These are phyloP conservation scores for Oryza glaberrima DNA, from an alignment of 176 grass and related monocot species.

Conservation along the genomic window DNA sequence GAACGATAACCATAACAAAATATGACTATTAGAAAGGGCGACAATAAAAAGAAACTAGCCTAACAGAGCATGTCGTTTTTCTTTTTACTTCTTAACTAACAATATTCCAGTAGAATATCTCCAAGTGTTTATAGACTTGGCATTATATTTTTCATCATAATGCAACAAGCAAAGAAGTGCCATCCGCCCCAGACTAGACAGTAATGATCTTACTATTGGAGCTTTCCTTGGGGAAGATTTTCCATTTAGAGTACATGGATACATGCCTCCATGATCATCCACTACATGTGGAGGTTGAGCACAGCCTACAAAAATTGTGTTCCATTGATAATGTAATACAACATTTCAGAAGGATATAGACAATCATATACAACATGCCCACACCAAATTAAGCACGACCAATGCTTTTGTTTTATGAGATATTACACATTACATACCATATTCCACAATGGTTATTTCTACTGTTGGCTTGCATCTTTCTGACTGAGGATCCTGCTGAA, in stretches of 20 bases:
- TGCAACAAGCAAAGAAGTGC: neutral
- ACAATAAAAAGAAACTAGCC: slow-evolving; percentile 5
- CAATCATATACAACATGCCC: neutral
- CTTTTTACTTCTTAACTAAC: neutral
- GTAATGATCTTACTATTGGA: slow-evolving; percentile 35
- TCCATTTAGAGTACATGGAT: slow-evolving; percentile 1
- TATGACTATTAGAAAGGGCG: slow-evolving; percentile 12
- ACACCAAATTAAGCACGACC: neutral
- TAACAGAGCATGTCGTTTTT: neutral
- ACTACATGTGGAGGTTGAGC: neutral
- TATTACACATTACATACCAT: slow-evolving; percentile 32
- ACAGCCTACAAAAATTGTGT: slow-evolving; percentile 17
- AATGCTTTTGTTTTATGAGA: neutral
- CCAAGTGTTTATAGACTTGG: neutral
- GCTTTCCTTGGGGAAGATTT: slow-evolving; percentile 13
- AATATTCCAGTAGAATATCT: neutral
- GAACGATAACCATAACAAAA: slow-evolving; percentile 4
- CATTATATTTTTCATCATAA: neutral
- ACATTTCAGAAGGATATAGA: neutral
- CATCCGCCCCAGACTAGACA: neutral
- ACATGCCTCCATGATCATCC: neutral
- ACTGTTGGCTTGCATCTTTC: slow-evolving; percentile 12
- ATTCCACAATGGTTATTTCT: slow-evolving; percentile 11
- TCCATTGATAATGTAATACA: neutral
- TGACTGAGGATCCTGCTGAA: slow-evolving; percentile 10